Conservation (phyloP, 2,329 filamentous ascomycete species). For the Arachnomyces sp. region DNA sequence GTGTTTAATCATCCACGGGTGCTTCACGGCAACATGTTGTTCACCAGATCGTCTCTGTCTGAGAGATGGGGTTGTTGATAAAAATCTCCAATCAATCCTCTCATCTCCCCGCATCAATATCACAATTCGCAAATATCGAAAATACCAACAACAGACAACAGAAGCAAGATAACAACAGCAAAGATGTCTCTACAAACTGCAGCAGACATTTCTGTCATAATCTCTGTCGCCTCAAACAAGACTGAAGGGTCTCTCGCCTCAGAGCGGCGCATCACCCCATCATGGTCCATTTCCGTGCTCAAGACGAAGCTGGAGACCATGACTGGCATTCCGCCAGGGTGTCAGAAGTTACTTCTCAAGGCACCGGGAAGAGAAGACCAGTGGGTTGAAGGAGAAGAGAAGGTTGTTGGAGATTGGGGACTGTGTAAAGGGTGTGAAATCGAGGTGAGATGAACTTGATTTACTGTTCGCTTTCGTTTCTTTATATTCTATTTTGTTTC, state of each 20-base stretch:
- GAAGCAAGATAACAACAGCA: background rate
- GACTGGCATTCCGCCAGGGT: slow-evolving; percentile 78
- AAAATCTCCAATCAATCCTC: too few relatives aligned
- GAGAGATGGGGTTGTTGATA: too few relatives aligned
- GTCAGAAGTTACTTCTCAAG: slow-evolving; percentile 68
- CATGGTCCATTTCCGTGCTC: slow-evolving; percentile 79
- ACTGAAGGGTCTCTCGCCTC: slow-evolving; percentile 45
- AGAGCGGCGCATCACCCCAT: slow-evolving; percentile 84
- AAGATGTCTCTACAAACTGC: slow-evolving; percentile 32
- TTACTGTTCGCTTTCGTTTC: slow-evolving; percentile 1
- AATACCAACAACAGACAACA: background rate
- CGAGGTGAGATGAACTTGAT: slow-evolving; percentile 25
- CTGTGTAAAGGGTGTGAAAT: slow-evolving; percentile 37
- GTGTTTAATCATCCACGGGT: too few relatives aligned
- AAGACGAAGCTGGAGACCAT: slow-evolving; percentile 86
- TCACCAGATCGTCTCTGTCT: too few relatives aligned
- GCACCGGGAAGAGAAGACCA: slow-evolving; percentile 52
- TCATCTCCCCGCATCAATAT: too few relatives aligned
- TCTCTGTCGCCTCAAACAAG: slow-evolving; percentile 24
- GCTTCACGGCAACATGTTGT: too few relatives aligned
- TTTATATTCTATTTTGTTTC: slow-evolving; percentile 2
- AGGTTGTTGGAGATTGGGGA: slow-evolving; percentile 47
- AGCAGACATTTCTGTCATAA: slow-evolving; percentile 31
- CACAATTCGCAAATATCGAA: too few relatives aligned
- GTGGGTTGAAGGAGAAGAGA: slow-evolving; percentile 65